Evolutionary conservation across 2,329 filamentous ascomycete genomes (phyloP).

Genomic region (Fonsecaea multimorphosa): DNA sequence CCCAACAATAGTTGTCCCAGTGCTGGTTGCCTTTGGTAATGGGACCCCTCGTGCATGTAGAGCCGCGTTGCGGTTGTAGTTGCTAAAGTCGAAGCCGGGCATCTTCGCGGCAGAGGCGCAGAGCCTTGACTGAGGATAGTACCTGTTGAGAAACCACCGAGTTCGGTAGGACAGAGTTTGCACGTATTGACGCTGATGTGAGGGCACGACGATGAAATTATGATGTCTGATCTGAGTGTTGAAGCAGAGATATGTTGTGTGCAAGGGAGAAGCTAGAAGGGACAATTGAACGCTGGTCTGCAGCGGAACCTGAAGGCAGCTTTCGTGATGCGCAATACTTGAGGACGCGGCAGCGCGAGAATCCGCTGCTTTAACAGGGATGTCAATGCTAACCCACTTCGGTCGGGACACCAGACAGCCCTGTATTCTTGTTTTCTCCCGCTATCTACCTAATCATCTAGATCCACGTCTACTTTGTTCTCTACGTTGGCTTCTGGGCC

Average conservation of each 20-base stretch:
- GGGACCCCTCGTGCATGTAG: conserved; percentile 93
- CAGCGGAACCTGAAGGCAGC: conserved; percentile 13
- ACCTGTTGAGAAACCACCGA: neutral
- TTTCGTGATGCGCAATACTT: conserved; percentile 17
- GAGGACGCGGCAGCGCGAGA: neutral
- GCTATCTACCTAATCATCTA: neutral
- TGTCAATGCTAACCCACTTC: neutral
- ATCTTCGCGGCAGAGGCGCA: conserved; percentile 57
- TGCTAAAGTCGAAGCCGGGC: conserved; percentile 99
- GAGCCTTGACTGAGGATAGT: conserved; percentile 13
- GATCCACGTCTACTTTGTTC: neutral
- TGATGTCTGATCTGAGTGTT: neutral
- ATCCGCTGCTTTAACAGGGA: neutral
- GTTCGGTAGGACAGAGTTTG: neutral
- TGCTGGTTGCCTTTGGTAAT: conserved; percentile 96
- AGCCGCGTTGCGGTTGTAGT: conserved; percentile 98
- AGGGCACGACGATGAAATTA: neutral
- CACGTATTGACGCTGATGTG: neutral
- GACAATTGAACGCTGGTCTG: conserved; percentile 2
- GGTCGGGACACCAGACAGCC: neutral
- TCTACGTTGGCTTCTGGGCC: neutral
- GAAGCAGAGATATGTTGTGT: neutral
- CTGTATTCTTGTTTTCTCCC: neutral
- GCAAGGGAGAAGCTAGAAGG: neutral
- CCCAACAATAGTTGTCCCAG: conserved; percentile 97